Conservation (phyloP, 352 stramenopile species). For the Aphanomyces cochlioides region DNA sequence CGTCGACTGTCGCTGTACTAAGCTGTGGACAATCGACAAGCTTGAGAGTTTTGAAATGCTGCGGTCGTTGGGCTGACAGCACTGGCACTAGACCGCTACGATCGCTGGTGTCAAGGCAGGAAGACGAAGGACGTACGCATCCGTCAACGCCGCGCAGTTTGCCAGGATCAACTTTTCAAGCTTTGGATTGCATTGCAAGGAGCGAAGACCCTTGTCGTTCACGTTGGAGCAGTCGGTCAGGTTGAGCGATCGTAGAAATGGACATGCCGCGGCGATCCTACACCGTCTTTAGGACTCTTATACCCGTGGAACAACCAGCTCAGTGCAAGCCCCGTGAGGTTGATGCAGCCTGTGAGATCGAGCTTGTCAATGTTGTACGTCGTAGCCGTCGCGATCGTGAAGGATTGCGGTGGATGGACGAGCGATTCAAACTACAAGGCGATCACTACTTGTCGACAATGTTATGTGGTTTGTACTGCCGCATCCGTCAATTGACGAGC, state of each 20-base stretch:
- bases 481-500: conserved; percentile 21
- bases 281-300: conserved; percentile 17
- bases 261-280: conserved; percentile 62
- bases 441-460: neutral
- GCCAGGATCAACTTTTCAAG: conserved; percentile 59
- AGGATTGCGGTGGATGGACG: conserved; percentile 53
- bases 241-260: conserved; percentile 47
- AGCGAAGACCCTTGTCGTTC: conserved; percentile 54
- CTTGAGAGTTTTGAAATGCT: neutral
- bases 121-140: conserved; percentile 35
- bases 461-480: neutral
- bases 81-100: conserved; percentile 9
- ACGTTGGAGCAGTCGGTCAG: conserved; percentile 42
- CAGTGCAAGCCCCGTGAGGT: conserved; percentile 44
- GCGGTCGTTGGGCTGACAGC: neutral
- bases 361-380: conserved; percentile 47
- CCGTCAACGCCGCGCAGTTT: conserved; percentile 43
- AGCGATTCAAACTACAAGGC: conserved; percentile 40
- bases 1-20: neutral
- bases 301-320: neutral
- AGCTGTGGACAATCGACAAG: conserved; percentile 12
- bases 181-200: conserved; percentile 46
- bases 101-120: neutral
- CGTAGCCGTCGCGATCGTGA: conserved; percentile 41
- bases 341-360: conserved; percentile 53